Conservation (phyloP, 164 flowering plant genomes). For the Annona cherimola region DNA sequence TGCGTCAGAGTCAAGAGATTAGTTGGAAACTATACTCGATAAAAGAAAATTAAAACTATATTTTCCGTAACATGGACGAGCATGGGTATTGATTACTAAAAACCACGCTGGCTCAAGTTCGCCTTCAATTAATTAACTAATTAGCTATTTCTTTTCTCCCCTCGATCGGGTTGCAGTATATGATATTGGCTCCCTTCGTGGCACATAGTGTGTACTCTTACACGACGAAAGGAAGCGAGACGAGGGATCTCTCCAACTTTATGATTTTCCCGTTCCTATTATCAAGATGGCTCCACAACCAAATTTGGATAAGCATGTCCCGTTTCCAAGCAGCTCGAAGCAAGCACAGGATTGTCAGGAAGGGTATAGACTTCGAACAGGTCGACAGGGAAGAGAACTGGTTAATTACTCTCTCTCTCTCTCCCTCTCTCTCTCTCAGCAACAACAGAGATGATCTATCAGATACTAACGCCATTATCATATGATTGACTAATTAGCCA, state of each 20-base stretch:
- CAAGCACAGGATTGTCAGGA: conserved; percentile 23
- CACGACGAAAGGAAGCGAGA: not conserved
- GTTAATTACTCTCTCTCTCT: conserved; percentile 5
- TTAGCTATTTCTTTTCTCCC: not conserved
- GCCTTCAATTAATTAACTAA: no score
- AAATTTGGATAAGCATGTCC: conserved; percentile 15
- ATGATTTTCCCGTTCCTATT: conserved; percentile 9
- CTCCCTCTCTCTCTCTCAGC: not conserved
- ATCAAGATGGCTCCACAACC: conserved; percentile 16
- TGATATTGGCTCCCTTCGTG: conserved; percentile 9
- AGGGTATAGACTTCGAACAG: conserved; percentile 36
- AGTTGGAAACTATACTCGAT: no score
- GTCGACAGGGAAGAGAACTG: conserved; percentile 42
- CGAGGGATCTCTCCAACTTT: conserved; percentile 8
- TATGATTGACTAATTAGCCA: no score
- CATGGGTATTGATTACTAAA: no score
- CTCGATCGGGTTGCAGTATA: conserved; percentile 6
- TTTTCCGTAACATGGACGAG: no score
- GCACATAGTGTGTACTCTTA: conserved; percentile 5
- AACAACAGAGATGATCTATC: not conserved
- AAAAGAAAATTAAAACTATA: no score
- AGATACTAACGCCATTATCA: not conserved
- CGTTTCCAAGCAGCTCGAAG: conserved; percentile 20
- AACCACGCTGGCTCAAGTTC: no score
- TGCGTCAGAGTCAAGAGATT: no score